Conservation (phyloP, 257 asterid species). For the Solanum verrucosum region DNA sequence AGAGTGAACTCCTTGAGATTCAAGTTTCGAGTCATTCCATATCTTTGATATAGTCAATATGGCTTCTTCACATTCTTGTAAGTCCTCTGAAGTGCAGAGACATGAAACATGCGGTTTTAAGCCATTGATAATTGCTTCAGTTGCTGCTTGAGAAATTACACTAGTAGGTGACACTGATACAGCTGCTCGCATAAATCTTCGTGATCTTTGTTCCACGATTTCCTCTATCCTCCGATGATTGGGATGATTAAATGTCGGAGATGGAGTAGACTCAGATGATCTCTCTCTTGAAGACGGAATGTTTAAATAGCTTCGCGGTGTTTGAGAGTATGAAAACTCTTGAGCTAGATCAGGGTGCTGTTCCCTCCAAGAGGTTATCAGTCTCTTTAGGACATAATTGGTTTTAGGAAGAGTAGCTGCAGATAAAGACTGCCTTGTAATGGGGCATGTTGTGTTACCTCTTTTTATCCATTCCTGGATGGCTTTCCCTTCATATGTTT, state of each 20-base stretch:
- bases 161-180: conserved; percentile 54
- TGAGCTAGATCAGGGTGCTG: conserved; percentile 73
- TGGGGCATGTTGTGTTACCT: conserved; percentile 81
- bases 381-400: conserved; percentile 70
- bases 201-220: conserved; percentile 31
- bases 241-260: conserved; percentile 13
- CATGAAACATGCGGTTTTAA: conserved; percentile 57
- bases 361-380: conserved; percentile 79
- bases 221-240: conserved; percentile 14
- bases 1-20: conserved; percentile 39
- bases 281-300: conserved; percentile 17
- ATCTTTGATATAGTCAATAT: conserved; percentile 40
- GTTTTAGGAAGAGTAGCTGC: conserved; percentile 66
- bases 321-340: conserved; percentile 48
- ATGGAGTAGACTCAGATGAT: conserved; percentile 20
- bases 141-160: conserved; percentile 55
- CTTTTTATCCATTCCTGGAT: conserved; percentile 85
- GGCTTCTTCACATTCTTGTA: conserved; percentile 72
- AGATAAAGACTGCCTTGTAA: conserved; percentile 70
- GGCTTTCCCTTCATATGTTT: conserved; percentile 78
- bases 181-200: conserved; percentile 43
- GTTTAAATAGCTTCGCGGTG: conserved; percentile 27
- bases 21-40: conserved; percentile 57
- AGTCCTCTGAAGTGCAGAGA: conserved; percentile 67
- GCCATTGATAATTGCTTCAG: conserved; percentile 44